phyloP scores from a whole-genome alignment of 2,329 filamentous ascomycete genomes.

The Paecilomyces dactylethromorphus region DNA sequence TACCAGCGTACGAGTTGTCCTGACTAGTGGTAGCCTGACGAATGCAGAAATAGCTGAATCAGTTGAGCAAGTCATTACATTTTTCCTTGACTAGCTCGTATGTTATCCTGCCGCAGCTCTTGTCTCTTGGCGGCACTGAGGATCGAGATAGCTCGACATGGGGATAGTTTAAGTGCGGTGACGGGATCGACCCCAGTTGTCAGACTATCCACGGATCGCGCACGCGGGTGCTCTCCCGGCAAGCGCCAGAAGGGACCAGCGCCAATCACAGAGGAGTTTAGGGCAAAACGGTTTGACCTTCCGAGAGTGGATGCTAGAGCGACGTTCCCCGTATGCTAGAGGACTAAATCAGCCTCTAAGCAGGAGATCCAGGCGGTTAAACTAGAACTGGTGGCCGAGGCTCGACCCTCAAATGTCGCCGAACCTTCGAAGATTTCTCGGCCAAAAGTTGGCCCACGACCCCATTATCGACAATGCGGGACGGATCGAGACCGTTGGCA shows the following conservation, averaged over 20 bases:
- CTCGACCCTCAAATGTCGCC: background rate
- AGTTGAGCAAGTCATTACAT: background rate
- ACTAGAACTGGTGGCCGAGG: background rate
- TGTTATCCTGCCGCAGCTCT: background rate
- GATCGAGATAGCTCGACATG: background rate
- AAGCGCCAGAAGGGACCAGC: background rate
- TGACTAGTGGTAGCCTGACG: background rate
- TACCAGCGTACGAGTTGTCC: background rate
- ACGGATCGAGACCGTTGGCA: background rate
- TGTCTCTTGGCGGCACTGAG: background rate
- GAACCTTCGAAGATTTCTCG: background rate
- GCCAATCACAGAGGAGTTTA: background rate
- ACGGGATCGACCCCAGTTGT: background rate
- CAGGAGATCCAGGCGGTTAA: background rate
- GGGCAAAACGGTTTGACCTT: background rate
- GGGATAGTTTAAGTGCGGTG: background rate
- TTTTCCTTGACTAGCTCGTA: background rate
- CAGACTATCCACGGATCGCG: background rate
- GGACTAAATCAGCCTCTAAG: background rate
- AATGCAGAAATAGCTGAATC: background rate
- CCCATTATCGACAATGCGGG: background rate
- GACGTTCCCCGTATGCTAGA: background rate
- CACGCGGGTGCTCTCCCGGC: background rate
- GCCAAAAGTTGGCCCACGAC: background rate
- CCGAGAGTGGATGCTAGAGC: background rate